Evolutionary conservation across 2,329 filamentous ascomycete genomes (phyloP).

Genomic region (Apiospora arundinis): DNA sequence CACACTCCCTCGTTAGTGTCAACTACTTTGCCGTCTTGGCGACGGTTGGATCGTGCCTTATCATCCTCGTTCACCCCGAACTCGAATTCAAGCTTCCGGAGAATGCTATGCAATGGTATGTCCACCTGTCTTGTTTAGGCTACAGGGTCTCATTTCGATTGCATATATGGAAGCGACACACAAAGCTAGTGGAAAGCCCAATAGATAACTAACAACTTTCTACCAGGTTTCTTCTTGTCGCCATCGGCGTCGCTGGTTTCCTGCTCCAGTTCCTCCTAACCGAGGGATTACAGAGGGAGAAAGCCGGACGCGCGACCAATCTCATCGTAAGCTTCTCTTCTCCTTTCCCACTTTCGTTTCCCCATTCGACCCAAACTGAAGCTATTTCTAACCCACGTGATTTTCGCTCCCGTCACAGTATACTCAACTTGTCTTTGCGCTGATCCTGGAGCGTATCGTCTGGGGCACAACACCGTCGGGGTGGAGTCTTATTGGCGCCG

Average conservation of each 20-base stretch:
- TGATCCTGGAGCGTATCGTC: conserved; percentile 37
- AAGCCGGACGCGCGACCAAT: conserved; percentile 48
- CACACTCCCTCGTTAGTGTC: conserved; percentile 77
- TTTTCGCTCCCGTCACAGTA: conserved; percentile 30
- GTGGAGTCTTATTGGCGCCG: conserved; percentile 46
- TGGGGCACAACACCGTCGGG: conserved; percentile 50
- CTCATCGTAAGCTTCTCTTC: conserved; percentile 39
- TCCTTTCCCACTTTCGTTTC: neutral
- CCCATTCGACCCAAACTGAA: neutral
- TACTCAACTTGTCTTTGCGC: conserved; percentile 40
- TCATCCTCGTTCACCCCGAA: conserved; percentile 56
- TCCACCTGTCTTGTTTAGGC: neutral
- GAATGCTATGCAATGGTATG: conserved; percentile 53
- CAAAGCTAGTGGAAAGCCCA: neutral
- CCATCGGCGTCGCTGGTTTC: conserved; percentile 74
- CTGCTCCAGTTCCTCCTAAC: conserved; percentile 81
- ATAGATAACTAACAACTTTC: conserved; percentile 3
- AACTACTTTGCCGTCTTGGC: conserved; percentile 78
- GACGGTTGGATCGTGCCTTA: conserved; percentile 67
- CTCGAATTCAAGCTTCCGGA: conserved; percentile 46
- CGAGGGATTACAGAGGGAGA: conserved; percentile 73
- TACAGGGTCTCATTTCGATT: neutral
- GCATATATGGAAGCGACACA: neutral
- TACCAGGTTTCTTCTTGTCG: conserved; percentile 59
- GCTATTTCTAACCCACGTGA: conserved; percentile 21